Base-by-base conservation (phyloP, 192 early-diverging fungal species). In the Coemansia furcata region DNA sequence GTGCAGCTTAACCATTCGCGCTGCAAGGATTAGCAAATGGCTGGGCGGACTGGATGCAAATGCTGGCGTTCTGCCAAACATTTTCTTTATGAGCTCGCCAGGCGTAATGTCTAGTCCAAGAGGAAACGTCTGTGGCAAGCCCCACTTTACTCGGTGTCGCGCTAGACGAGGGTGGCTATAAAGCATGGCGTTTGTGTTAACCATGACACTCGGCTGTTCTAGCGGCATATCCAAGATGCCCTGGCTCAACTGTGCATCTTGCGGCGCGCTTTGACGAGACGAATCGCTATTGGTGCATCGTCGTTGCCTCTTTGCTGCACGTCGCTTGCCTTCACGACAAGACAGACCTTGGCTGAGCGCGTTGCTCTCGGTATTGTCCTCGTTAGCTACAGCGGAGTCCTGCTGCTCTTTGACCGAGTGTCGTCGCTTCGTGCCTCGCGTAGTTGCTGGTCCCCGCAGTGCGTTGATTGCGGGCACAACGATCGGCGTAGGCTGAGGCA, bases 1-100 rank as follows among this genome's bases (percentile, higher is more conserved):
- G 58, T 85, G 77, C 36, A 78, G 64, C 36, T 67, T 60, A 30
- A 84, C 72, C 86, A 87, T 84, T 17, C 76, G 60, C 10, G 42
- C 42, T 9, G 76, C 76, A 47, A 85, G 59, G 3, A 9, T 21
- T 26, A 36, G 52, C 77, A 87, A 61, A 8, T 26, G 32, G 8
- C 40, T 30, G 26, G 80, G 68, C 15, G 66, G 71, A 14, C 60
- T 33, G 10, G 62, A n/a, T 0, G 55, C 58, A 58, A 62, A 29
- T 4, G 19, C 10, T 4, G 63, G 65, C 2, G 62, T 43, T 36
- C 38, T 39, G 15, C 21, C 47, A 47, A 82, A 74, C 7, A 82
- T 72, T 35, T 46, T 12, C 58, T 36, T 43, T 21, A 71, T 19
- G 19, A 82, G 64, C 49, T 61, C 38, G 11, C 58, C 19, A 0